These are phyloP conservation scores for Herpetomonas tarakana DNA, from an alignment of 208 protist genomes.

Conservation along the genomic window DNA sequence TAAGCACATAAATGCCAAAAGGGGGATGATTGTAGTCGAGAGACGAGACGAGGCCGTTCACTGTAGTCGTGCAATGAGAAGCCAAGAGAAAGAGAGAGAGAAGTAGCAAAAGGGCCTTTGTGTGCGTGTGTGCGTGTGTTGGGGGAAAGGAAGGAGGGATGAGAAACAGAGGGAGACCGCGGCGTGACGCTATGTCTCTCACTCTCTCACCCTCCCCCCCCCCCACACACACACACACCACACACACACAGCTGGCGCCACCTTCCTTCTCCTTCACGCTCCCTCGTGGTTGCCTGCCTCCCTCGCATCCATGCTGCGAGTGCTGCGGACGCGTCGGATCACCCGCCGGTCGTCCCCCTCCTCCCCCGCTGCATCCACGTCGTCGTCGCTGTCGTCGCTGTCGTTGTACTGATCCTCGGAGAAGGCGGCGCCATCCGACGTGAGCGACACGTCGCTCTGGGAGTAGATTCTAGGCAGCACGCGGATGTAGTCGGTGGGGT, in stretches of 20 bases:
- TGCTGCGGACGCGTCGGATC: background rate
- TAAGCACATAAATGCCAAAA: slow-evolving; percentile 1
- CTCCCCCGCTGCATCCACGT: background rate
- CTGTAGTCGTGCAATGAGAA: background rate
- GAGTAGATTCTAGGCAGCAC: too few relatives aligned
- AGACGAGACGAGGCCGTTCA: background rate
- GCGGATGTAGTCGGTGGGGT: background rate
- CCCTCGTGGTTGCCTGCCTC: background rate
- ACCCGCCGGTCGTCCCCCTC: background rate
- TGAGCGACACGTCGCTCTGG: too few relatives aligned
- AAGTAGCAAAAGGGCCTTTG: background rate
- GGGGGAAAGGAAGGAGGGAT: background rate
- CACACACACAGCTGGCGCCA: too few relatives aligned
- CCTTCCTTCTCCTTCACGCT: too few relatives aligned
- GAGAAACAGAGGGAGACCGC: background rate
- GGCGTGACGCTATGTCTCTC: background rate
- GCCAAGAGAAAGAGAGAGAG: slow-evolving; percentile 4
- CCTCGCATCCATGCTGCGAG: background rate
- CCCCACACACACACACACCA: too few relatives aligned
- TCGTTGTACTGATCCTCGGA: background rate
- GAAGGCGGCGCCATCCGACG: too few relatives aligned
- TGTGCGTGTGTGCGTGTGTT: too few relatives aligned
- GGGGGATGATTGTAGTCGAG: background rate
- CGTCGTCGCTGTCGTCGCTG: background rate
- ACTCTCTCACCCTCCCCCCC: too few relatives aligned